Evolutionary conservation across 164 flowering plant species (phyloP), one percentile per base, ranked within the genome.

Genomic region (Aristolochia californica): DNA sequence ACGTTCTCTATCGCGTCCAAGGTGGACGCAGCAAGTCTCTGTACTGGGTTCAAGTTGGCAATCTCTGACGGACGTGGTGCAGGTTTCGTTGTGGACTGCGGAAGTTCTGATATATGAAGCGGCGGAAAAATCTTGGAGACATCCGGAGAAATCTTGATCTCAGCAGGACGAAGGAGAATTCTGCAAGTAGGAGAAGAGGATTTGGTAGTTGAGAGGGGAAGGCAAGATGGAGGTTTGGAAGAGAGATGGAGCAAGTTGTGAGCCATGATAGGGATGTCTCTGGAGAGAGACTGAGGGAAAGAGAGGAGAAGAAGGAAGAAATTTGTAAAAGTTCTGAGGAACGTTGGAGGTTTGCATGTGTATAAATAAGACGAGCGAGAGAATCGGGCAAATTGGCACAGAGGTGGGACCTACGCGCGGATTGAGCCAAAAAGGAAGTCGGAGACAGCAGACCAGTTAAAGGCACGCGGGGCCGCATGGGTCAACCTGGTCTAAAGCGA

Each of bases 1-100:
- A 67, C 27, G 45, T 9, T 13, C 58, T 77, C 83, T 0, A 75
- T 24, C 0, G 52, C 43, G 55, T 80, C 79, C 1, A 77, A 52
- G 5, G 60, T 65, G 0, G 66, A 50, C 4, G 76, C 74, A 0
- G 69, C 80, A 0, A 72, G 50, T 34, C 48, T 72, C 54, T 79
- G 83, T 13, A 76, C 16, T 5, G 75, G 74, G 64, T 76, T 76
- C 1, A 69, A 61, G 3, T 25, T 43, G 14, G 53, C n/a, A 26
- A 9, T 7, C 51, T 48, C 21, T 4, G 21, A 23, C 49, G 5
- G 18, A 12, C 18, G 23, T 51, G 54, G 4, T 14, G 54, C 26
- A 22, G 17, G 4, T 18, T 9, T 23, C 9, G 0, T 51, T 5
- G 54, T 18, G 21, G 54, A 21, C 25, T 7, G 16, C 9, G 11